Evolutionary conservation across 2,329 filamentous ascomycete genomes (phyloP).

Genomic region (Nothophoma quercina): DNA sequence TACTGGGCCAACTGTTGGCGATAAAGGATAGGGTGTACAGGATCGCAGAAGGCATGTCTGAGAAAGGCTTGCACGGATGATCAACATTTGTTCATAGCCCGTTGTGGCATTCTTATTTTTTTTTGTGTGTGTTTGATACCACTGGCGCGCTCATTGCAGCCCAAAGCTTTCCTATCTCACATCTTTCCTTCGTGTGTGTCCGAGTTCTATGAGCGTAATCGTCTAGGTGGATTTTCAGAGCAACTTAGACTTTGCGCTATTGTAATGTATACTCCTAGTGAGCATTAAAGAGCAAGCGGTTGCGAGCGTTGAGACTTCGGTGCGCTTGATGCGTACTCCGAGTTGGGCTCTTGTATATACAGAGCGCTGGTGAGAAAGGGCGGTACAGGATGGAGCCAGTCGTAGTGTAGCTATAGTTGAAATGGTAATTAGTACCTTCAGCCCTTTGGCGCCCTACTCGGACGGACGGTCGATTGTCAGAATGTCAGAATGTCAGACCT

Average conservation of each 20-base stretch:
- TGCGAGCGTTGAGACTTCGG: not conserved
- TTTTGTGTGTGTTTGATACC: conserved; percentile 24
- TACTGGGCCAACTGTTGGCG: not conserved
- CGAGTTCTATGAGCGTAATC: conserved; percentile 12
- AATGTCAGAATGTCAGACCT: not conserved
- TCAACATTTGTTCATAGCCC: conserved; percentile 6
- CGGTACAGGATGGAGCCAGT: not conserved
- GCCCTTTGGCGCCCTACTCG: not conserved
- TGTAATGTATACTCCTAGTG: conserved; percentile 23
- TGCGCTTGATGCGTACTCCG: conserved; percentile 11
- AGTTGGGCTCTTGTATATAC: conserved; percentile 9
- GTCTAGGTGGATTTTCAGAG: conserved; percentile 6
- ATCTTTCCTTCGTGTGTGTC: conserved; percentile 17
- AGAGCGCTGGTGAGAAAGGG: not conserved
- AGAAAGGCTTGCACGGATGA: not conserved
- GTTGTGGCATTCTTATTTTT: conserved; percentile 7
- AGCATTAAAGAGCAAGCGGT: conserved; percentile 3
- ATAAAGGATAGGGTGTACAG: not conserved
- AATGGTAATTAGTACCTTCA: conserved; percentile 1
- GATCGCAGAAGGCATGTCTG: not conserved
- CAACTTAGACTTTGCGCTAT: conserved; percentile 7
- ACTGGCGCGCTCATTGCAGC: conserved; percentile 20
- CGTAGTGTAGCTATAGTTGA: conserved; percentile 11
- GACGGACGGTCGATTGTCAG: not conserved
- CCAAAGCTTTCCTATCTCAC: conserved; percentile 17